These are phyloP conservation scores for Lagenidium giganteum DNA, from an alignment of 352 stramenopile species.

Conservation along the genomic window DNA sequence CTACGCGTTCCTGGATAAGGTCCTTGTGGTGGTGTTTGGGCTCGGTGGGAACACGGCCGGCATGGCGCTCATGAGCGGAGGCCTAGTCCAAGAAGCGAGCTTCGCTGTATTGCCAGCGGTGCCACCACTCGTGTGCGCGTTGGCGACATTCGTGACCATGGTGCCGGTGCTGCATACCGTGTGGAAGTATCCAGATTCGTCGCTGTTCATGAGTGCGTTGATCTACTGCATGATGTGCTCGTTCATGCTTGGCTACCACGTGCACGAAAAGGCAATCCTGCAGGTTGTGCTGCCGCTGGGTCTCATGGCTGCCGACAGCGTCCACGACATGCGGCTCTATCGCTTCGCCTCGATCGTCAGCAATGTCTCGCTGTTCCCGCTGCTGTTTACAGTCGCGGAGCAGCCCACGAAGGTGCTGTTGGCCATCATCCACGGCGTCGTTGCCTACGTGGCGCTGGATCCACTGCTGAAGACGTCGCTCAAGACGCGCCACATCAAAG, in stretches of 20 bases:
- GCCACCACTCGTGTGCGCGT: slow-evolving; percentile 57
- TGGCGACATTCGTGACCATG: slow-evolving; percentile 80
- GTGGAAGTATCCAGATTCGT: slow-evolving; percentile 74
- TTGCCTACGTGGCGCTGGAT: slow-evolving; percentile 59
- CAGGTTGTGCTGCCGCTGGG: slow-evolving; percentile 72
- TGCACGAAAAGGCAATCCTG: slow-evolving; percentile 99
- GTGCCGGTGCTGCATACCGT: slow-evolving; percentile 65
- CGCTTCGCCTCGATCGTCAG: slow-evolving; percentile 61
- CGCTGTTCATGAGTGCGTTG: slow-evolving; percentile 72
- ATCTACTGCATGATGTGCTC: slow-evolving; percentile 91
- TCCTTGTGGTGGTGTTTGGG: slow-evolving; percentile 56
- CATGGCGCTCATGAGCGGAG: slow-evolving; percentile 76
- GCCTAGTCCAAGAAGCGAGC: slow-evolving; percentile 73
- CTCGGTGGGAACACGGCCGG: slow-evolving; percentile 27
- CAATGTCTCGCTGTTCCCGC: slow-evolving; percentile 77
- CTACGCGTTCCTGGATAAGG: slow-evolving; percentile 90
- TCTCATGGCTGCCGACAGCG: slow-evolving; percentile 68
- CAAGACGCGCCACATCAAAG: slow-evolving; percentile 63
- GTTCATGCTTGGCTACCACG: slow-evolving; percentile 98
- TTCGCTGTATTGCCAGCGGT: slow-evolving; percentile 75
- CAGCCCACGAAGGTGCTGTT: slow-evolving; percentile 75
- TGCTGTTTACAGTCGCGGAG: slow-evolving; percentile 81
- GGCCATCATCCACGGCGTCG: slow-evolving; percentile 43
- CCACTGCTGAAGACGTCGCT: slow-evolving; percentile 67
- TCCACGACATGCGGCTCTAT: slow-evolving; percentile 81